These are phyloP conservation scores for Stemphylium lycopersici DNA, from an alignment of 2,329 filamentous ascomycete genomes.

Conservation along the genomic window DNA sequence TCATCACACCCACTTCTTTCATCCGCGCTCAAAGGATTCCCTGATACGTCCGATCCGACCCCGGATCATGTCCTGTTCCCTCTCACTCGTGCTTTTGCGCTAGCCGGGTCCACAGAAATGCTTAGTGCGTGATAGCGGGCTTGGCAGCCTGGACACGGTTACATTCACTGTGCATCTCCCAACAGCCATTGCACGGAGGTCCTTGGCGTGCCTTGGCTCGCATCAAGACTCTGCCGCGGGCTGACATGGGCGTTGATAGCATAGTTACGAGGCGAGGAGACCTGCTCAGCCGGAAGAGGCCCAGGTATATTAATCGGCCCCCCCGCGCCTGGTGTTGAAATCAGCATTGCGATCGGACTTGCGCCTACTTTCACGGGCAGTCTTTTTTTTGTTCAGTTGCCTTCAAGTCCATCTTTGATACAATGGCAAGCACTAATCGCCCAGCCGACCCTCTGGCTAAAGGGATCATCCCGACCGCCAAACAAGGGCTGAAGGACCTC, in stretches of 20 bases:
- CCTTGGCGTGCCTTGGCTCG: conserved; percentile 43
- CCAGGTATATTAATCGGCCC: conserved; percentile 29
- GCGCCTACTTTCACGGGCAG: conserved; percentile 17
- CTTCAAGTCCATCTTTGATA: conserved; percentile 13
- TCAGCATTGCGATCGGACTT: conserved; percentile 26
- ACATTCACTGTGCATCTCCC: conserved; percentile 23
- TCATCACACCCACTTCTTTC: conserved; percentile 24
- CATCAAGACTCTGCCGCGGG: conserved; percentile 30
- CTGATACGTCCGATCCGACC: conserved; percentile 24
- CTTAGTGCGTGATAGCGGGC: conserved; percentile 34
- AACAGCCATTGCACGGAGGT: conserved; percentile 30
- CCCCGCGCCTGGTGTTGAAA: conserved; percentile 6
- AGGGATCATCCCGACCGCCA: conserved; percentile 68
- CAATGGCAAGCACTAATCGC: conserved; percentile 48
- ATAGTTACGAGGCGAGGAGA: conserved; percentile 22
- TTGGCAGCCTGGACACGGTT: conserved; percentile 34
- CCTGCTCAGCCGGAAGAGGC: conserved; percentile 10
- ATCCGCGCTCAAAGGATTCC: conserved; percentile 1
- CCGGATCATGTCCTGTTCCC: conserved; percentile 21
- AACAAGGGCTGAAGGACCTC: conserved; percentile 68
- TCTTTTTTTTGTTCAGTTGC: conserved; percentile 7
- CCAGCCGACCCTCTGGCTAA: conserved; percentile 71
- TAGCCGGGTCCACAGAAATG: conserved; percentile 24
- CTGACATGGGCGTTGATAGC: conserved; percentile 22
- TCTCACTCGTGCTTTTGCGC: conserved; percentile 26